A percentile compares a stretch with the other conserved stretches of the same genome.
Conservation (phyloP, 2,329 filamentous ascomycete genomes). For the Claviceps paspali region DNA sequence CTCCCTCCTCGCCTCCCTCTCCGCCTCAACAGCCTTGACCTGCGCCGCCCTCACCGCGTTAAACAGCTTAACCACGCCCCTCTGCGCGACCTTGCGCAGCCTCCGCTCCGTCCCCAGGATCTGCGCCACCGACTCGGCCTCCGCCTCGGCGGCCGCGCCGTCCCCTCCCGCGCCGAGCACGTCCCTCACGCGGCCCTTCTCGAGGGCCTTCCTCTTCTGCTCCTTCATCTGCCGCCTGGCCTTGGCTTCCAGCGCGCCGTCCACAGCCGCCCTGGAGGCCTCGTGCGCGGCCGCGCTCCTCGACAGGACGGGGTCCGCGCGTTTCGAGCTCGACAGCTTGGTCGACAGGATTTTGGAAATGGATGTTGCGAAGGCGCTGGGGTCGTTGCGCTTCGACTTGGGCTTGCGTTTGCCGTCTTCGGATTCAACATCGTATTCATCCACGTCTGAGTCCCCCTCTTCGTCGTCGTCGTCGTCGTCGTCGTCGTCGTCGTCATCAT, state of each 20-base stretch:
- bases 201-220: conserved; percentile 62
- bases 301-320: conserved; percentile 80
- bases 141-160: conserved; percentile 26
- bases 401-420: conserved; percentile 12
- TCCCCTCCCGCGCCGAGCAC: conserved; percentile 53
- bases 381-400: conserved; percentile 81
- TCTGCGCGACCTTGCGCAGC: conserved; percentile 74
- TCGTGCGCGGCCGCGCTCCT: conserved; percentile 63
- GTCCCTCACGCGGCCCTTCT: conserved; percentile 80
- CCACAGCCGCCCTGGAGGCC: conserved; percentile 55
- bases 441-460: conserved; percentile 19
- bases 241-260: conserved; percentile 66
- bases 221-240: conserved; percentile 65
- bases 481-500: conserved; percentile 21
- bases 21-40: conserved; percentile 69
- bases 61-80: conserved; percentile 91
- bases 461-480: conserved; percentile 25
- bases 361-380: conserved; percentile 77
- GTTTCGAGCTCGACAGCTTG: conserved; percentile 69
- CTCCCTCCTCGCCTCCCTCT: conserved; percentile 50
- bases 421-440: conserved; percentile 18
- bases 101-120: conserved; percentile 60
- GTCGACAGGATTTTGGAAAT: conserved; percentile 86
- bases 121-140: conserved; percentile 26
- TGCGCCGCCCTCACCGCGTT: conserved; percentile 90